Conservation (phyloP, 805 yeast species). For the Millerago galiae region DNA sequence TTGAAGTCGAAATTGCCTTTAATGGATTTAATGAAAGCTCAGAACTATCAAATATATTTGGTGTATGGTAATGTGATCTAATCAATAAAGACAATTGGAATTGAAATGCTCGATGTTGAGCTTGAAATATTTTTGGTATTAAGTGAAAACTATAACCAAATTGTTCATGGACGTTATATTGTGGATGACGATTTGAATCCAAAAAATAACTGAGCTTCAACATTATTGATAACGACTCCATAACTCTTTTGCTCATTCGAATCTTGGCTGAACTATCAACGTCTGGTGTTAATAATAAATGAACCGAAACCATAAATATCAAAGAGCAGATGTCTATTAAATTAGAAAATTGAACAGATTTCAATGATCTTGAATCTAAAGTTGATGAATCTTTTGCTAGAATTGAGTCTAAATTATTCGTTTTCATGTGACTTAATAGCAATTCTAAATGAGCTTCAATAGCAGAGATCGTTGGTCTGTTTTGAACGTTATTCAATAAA, state of each 20-base stretch:
- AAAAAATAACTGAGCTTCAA: slow-evolving; percentile 8
- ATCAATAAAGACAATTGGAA: slow-evolving; percentile 8
- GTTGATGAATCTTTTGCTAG: slow-evolving; percentile 2
- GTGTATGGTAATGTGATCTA: slow-evolving; percentile 4
- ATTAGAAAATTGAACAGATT: slow-evolving; percentile 7
- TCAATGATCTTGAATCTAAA: slow-evolving; percentile 1
- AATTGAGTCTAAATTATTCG: slow-evolving; percentile 2
- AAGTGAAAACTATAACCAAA: slow-evolving; percentile 12
- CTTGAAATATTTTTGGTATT: slow-evolving; percentile 11
- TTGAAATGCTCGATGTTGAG: slow-evolving; percentile 11
- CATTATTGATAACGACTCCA: slow-evolving; percentile 6
- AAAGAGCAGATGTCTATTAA: slow-evolving; percentile 1
- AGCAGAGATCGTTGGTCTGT: neutral
- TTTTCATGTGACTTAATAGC: slow-evolving; percentile 2
- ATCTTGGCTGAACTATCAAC: neutral
- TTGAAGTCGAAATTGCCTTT: neutral
- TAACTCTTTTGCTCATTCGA: slow-evolving; percentile 4
- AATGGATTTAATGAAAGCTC: neutral
- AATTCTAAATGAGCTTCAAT: neutral
- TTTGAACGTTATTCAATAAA: neutral
- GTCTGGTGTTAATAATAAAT: neutral
- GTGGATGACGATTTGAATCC: slow-evolving; percentile 5
- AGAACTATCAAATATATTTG: neutral
- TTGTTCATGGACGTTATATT: slow-evolving; percentile 8
- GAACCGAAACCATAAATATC: neutral